These are phyloP conservation scores for Sugiyamaella sp. DNA, from an alignment of 1,139 yeast genomes.

Conservation along the genomic window DNA sequence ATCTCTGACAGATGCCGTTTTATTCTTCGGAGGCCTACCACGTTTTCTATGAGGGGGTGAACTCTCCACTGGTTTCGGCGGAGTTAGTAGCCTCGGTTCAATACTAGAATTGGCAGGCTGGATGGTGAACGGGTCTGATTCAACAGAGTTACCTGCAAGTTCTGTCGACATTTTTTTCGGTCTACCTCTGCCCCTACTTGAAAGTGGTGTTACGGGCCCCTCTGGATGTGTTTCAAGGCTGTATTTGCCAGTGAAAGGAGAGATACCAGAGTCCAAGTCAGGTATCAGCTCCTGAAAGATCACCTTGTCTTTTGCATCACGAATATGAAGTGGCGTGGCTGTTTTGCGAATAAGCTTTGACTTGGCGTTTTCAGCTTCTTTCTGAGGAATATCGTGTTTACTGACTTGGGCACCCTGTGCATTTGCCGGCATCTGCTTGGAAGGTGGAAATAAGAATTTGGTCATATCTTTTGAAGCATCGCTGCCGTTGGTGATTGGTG, in stretches of 20 bases:
- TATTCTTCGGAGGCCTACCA: neutral
- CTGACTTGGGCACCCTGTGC: no score
- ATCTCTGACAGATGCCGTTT: no score
- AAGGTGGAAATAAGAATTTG: neutral
- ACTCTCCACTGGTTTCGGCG: neutral
- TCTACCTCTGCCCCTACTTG: neutral
- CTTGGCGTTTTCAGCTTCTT: neutral
- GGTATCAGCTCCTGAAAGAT: conserved; percentile 4
- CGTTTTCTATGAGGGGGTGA: neutral
- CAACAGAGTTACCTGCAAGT: no score
- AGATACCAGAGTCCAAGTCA: conserved; percentile 8
- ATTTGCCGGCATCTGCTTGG: no score
- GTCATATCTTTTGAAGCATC: neutral
- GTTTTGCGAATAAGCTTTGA: conserved; percentile 2
- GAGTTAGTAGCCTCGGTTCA: no score
- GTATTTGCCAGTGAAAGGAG: conserved; percentile 9
- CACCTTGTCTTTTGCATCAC: conserved; percentile 6
- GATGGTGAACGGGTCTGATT: no score
- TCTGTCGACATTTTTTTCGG: neutral
- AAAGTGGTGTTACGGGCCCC: neutral
- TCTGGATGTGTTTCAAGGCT: neutral
- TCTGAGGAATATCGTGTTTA: neutral
- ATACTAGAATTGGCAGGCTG: no score
- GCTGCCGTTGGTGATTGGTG: neutral
- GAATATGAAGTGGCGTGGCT: conserved; percentile 10